Base-by-base conservation (phyloP, 441 rosid species). In the Erysimum pusillum region DNA sequence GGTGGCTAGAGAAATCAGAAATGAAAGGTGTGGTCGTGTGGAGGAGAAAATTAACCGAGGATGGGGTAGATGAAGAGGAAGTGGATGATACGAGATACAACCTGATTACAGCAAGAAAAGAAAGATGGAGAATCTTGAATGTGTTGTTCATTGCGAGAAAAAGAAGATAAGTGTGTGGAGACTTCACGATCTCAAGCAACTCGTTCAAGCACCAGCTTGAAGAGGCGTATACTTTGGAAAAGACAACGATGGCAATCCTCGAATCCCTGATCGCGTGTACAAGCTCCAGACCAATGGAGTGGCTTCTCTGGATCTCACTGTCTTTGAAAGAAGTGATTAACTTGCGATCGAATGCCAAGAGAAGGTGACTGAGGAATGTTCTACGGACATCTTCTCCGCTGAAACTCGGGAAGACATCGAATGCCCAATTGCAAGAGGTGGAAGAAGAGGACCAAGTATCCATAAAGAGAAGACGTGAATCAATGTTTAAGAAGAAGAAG, bases 91-190 rank as follows among this genome's bases (percentile, higher is more conserved):
- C 67, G 89, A 83, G 74, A 86, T 92, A 0, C 81, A 79, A 25
- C 76, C 72, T 32, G 83, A 75, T 7, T 67, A 77, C 71, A 71
- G 48, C 45, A 79, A 67, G 67, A 60, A 73, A 11, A 76, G 69
- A 58, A 25, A 48, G 68, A 39, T 11, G 49, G 74, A 51, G 65
- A 32, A 57, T 38, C 22, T 41, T 48, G 77, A 52, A 32, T 78
- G 81, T 72, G 51, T n/a, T 66, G 73, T 44, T 71, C 64, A 72
- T 52, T 34, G 65, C 56, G 44, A 0, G 7, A 34, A 59, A 52
- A 80, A 71, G 63, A 93, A 86, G 80, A 49, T 34, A 56, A 86
- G 87, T 72, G 71, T 88, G 79, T 94, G 98, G 98, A 82, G 67
- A 66, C n/a, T 45, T 44, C 25, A 45, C 38, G 4, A 63, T 63